Conservation (phyloP, 2,329 filamentous ascomycete genomes). For the Verticillium klebahnii region DNA sequence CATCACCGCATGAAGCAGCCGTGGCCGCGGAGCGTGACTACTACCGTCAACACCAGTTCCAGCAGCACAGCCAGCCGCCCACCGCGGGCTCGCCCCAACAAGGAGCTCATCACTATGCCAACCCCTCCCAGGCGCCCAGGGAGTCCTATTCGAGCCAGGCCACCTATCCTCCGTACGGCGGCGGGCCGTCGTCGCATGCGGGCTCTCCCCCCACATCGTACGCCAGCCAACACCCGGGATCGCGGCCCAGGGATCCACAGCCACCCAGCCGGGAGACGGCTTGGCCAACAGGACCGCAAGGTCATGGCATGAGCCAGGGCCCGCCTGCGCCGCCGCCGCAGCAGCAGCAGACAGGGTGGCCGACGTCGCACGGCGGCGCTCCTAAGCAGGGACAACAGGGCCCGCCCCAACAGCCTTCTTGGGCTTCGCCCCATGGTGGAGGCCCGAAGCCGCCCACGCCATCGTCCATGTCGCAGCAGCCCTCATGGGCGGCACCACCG, state of each 20-base stretch:
- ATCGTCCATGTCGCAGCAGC: constrained; percentile 15
- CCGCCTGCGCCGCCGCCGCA: constrained; percentile 23
- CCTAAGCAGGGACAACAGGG: constrained; percentile 13
- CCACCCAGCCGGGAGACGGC: constrained; percentile 28
- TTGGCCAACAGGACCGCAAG: constrained; percentile 24
- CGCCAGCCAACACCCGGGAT: constrained; percentile 37
- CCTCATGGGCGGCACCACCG: constrained; percentile 22
- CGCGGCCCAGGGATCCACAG: constrained; percentile 38
- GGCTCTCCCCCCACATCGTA: constrained; percentile 55
- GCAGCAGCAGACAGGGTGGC: constrained; percentile 25
- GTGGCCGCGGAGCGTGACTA: constrained; percentile 41
- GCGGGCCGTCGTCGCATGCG: constrained; percentile 29
- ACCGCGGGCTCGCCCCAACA: constrained; percentile 36
- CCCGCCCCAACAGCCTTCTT: constrained; percentile 8
- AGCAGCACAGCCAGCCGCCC: constrained; percentile 20
- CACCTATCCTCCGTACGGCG: constrained; percentile 36
- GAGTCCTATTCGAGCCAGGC: constrained; percentile 38
- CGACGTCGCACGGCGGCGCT: constrained; percentile 24
- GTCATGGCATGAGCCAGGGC: constrained; percentile 15
- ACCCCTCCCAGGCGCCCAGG: constrained; percentile 31
- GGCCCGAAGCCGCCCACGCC: not conserved
- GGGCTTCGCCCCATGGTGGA: not conserved
- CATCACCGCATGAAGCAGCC: constrained; percentile 32
- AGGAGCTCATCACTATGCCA: constrained; percentile 39
- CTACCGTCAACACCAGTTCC: constrained; percentile 36